Evolutionary conservation across 176 grass and related monocot genomes (phyloP), one percentile per base, ranked within the genome.

Genomic region (Triticum turgidum): DNA sequence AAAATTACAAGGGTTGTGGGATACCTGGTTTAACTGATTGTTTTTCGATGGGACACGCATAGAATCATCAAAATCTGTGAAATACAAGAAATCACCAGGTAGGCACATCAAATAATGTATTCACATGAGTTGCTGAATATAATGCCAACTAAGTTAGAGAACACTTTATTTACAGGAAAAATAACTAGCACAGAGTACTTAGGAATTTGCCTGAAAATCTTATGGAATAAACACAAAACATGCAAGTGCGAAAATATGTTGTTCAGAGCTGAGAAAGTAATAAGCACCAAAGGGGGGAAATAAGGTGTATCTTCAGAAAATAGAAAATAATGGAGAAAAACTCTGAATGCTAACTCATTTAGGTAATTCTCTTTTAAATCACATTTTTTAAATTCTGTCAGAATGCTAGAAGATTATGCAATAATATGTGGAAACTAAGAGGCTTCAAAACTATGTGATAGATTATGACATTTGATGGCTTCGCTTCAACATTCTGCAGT

Each of bases 21-120:
- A 11, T 88, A 91, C 89, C 85, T 91, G 76, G 54, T 84, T 80
- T 76, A 69, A 63, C 11, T 76, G 61, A 54, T 84, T 73, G 24
- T 61, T 69, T 84, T 22, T 52, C 5, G 21, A 21, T 9, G 68
- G 38, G 52, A 88, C 62, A 9, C 68, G 2, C 27, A 22, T 24
- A n/a, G 69, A 84, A 88, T 81, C 78, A 76, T 41, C 85, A 64
- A 69, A 72, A 87, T 68, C 89, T 91, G 76, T 80, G n/a, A 69
- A 52, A 51, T 18, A 63, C 35, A 86, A 73, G 32, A 22, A 84
- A 77, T 69, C 5, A 58, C 13, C n/a, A 83, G 41, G 52, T 39
- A 9, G 0, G 33, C 6, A 18, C 54, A 65, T 65, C 11, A 77
- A 27, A 85, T 22, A 74, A 33, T 47, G 74, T 47, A 32, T 84